Evolutionary conservation across 2,329 filamentous ascomycete species (phyloP), one percentile per base, ranked within the genome.

Genomic region (Pseudogymnoascus sp.): DNA sequence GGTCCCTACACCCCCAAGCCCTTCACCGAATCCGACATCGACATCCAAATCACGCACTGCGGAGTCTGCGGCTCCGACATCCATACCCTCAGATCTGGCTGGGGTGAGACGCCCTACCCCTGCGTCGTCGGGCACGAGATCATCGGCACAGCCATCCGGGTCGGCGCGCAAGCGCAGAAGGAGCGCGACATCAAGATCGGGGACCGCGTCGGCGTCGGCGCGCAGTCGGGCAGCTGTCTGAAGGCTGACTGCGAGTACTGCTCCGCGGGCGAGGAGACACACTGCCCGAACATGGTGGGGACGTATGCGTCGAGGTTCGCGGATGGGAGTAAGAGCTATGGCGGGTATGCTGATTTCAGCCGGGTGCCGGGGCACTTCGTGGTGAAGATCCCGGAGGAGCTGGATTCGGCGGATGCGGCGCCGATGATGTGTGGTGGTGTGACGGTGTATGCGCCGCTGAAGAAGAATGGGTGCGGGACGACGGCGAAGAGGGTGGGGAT

Each of bases 341-440:
- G 63, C 26, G 61, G 61, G 7, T 64, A 55, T 16, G 63, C 43
- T 10, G 63, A 62, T 35, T 62, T 80, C 63, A 78, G 79, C 69
- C 78, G 84, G 6, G 78, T 78, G 0, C 78, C 78, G 0, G 75
- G 75, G 12, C 80, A 81, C 66, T 91, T 89, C 66, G 78, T 79
- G 35, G 81, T 83, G 67, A 78, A 78, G 62, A 81, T 84, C 43
- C 81, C 81, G 0, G 79, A 82, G 10, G 71, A 69, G 0, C 73
- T 84, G 14, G 72, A 78, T 2, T 78, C 78, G 0, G 75, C 80
- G 26, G 69, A 75, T 0, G 78, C 77, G 0, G 81, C 88, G 3
- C 89, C 89, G 0, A 83, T 92, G 75, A 80, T 92, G 37, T 92
- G 89, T 72, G 89, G 85, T 1, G 89, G 90, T 0, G 80, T 92